Base-by-base conservation (phyloP, 1,284 basidiomycete genomes). In the Boletus calvinii region DNA sequence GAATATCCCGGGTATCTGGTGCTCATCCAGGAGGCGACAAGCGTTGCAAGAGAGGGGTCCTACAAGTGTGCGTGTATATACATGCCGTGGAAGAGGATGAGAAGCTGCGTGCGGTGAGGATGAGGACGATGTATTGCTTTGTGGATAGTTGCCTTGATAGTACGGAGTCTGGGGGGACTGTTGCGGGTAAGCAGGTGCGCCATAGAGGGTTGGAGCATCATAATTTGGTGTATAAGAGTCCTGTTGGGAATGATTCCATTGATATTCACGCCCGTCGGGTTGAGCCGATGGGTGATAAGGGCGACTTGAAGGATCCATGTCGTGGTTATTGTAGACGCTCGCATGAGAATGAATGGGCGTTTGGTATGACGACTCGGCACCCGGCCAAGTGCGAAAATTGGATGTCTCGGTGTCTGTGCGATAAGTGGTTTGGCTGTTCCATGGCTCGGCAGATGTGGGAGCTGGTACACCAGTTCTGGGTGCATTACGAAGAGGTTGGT, bases 21-120 rank as follows among this genome's bases (percentile, higher is more conserved):
- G 81, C 64, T 92, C 90, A 63, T 94, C 92, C 52, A 85, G 72
- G 53, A 95, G 76, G 41, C 87, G 83, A 65, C 87, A 88, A 24
- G 92, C 92, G 63, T 90, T 90, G 13, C 92, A 84, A 22, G 87
- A 88, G 17, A 94, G 77, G 1, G 91, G 90, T 8, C 93, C 93
- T 52, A 96, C 91, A 6, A 96, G 80, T 1, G 93, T 94, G 45
- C 91, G 83, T 6, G 88, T 90, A 68, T 91, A 93, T 5, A 83
- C 80, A 62, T 84, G 82, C 18, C 84, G 76, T 20, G 83, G 77
- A 50, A 79, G 72, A 34, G 81, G 76, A 45, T 59, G 58, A 20
- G 72, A 68, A 13, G 69, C 67, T 9, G 73, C 67, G 32, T 68
- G 64, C 58, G 66, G 65, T 38, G 71, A 65, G 8, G 70, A 64